Evolutionary conservation across 257 asterid genomes (phyloP).

Genomic region (Pogostemon cablin): DNA sequence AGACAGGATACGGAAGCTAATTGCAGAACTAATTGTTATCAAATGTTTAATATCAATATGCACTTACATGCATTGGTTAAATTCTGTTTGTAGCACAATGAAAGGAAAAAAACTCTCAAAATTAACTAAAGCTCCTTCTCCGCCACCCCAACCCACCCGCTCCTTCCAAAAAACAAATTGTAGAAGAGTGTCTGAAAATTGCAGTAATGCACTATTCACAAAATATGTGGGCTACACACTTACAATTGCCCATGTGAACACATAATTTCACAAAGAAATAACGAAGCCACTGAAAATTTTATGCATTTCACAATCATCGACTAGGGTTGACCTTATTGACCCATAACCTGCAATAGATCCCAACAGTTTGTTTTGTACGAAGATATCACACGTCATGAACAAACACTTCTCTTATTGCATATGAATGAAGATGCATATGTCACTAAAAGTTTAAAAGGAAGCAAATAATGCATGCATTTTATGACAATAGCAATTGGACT

Average conservation of each 20-base stretch:
- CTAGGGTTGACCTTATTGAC: slow-evolving; percentile 51
- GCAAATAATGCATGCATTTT: slow-evolving; percentile 19
- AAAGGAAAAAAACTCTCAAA: too few relatives aligned
- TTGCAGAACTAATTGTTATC: slow-evolving; percentile 3
- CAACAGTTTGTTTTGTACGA: slow-evolving; percentile 39
- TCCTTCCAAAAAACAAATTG: background rate
- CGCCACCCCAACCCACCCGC: too few relatives aligned
- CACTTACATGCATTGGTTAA: background rate
- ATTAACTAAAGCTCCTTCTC: too few relatives aligned
- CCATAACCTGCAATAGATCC: slow-evolving; percentile 44
- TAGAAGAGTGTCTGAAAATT: background rate
- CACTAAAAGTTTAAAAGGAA: background rate
- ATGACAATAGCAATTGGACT: slow-evolving; percentile 4
- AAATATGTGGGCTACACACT: slow-evolving; percentile 51
- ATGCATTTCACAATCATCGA: slow-evolving; percentile 39
- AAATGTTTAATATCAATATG: background rate
- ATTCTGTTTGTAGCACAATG: too few relatives aligned
- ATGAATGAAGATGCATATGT: slow-evolving; percentile 16
- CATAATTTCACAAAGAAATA: slow-evolving; percentile 36
- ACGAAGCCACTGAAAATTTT: slow-evolving; percentile 45
- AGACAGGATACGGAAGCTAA: too few relatives aligned
- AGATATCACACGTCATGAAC: slow-evolving; percentile 27
- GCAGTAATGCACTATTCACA: slow-evolving; percentile 30
- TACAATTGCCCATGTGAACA: slow-evolving; percentile 59
- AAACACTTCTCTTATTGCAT: slow-evolving; percentile 1